Percentiles rank a stretch among this genome's conserved stretches.
Evolutionary conservation across 768 basidiomycete species (phyloP).

Genomic region (Chlorophyllum brunneum): DNA sequence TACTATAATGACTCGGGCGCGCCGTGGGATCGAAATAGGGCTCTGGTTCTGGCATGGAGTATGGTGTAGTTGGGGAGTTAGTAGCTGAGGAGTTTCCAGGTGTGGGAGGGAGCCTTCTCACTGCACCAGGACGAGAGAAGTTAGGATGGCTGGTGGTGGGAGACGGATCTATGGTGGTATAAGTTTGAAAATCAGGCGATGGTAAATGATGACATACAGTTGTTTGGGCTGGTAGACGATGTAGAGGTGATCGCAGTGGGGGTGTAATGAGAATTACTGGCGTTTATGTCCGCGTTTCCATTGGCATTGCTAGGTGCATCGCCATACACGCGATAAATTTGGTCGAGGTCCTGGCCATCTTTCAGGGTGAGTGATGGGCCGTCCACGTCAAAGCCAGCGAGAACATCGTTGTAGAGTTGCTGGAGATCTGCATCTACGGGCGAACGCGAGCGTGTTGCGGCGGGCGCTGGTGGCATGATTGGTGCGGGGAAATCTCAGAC

Average conservation of each 20-base stretch:
- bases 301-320: slow-evolving; percentile 19
- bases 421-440: slow-evolving; percentile 72
- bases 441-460: slow-evolving; percentile 17
- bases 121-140: not conserved
- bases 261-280: slow-evolving; percentile 14
- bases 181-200: not conserved
- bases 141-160: not conserved
- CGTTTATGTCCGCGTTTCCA: slow-evolving; percentile 8
- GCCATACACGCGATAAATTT: slow-evolving; percentile 34
- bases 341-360: slow-evolving; percentile 26
- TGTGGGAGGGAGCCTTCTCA: slow-evolving; percentile 40
- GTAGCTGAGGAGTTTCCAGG: slow-evolving; percentile 32
- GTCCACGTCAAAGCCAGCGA: slow-evolving; percentile 60
- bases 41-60: slow-evolving; percentile 43
- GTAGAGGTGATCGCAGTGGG: slow-evolving; percentile 14
- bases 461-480: slow-evolving; percentile 10
- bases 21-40: slow-evolving; percentile 28
- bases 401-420: slow-evolving; percentile 71
- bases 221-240: slow-evolving; percentile 7
- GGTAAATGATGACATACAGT: slow-evolving; percentile 4
- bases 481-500: not conserved
- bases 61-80: slow-evolving; percentile 20
- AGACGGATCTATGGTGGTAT: slow-evolving; percentile 8
- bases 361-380: slow-evolving; percentile 23
- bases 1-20: slow-evolving; percentile 16